A percentile compares a stretch with the other conserved stretches of the same genome.
Conservation (phyloP, 2,329 filamentous ascomycete genomes). For the Aspergillus quadrilineatus region DNA sequence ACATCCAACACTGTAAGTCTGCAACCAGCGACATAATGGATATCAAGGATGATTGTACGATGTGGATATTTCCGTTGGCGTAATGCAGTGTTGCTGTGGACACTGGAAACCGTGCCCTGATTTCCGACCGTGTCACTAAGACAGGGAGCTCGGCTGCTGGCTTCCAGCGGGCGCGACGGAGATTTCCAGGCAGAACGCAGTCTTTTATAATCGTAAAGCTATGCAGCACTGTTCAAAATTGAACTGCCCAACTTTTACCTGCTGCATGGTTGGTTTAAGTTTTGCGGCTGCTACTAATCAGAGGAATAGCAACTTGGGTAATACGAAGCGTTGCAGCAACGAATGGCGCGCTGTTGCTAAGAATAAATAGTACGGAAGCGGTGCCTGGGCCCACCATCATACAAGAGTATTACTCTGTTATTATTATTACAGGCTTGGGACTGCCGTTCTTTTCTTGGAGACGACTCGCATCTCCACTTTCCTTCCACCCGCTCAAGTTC, state of each 20-base stretch:
- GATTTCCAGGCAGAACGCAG: background rate
- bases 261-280: no score
- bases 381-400: slow-evolving; percentile 1
- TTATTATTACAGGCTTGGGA: slow-evolving; percentile 5
- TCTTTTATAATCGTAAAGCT: background rate
- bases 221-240: background rate
- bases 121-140: background rate
- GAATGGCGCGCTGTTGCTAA: slow-evolving; percentile 1
- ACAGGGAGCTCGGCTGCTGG: background rate
- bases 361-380: background rate
- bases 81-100: no score
- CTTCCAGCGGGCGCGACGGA: background rate
- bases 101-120: background rate
- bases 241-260: background rate
- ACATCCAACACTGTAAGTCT: background rate
- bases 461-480: slow-evolving; percentile 7
- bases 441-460: slow-evolving; percentile 7
- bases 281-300: background rate
- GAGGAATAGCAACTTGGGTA: background rate
- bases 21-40: background rate
- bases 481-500: slow-evolving; percentile 21
- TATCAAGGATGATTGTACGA: background rate
- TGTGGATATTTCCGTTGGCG: background rate
- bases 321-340: slow-evolving; percentile 2
- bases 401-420: no score